Evolutionary conservation across 139 green algal genomes (phyloP).

Genomic region (Astrephomene gubernaculifera): DNA sequence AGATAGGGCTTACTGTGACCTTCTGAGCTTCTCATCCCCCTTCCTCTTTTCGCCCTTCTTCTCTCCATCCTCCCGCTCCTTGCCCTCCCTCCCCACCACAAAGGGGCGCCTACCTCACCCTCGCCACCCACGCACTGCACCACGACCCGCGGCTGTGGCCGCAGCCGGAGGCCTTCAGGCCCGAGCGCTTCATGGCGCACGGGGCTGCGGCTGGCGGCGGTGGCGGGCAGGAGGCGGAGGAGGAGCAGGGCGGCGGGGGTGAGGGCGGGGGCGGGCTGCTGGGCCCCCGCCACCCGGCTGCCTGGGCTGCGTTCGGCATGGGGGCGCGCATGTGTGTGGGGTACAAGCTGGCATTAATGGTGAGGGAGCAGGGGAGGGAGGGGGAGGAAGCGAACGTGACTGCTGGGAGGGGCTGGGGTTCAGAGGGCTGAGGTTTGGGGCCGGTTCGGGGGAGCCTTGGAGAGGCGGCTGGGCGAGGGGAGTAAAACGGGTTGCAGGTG

Average conservation of each 20-base stretch:
- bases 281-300: background rate
- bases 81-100: too few species aligned
- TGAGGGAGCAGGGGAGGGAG: background rate
- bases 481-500: background rate
- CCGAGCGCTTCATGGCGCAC: constrained; percentile 43
- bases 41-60: background rate
- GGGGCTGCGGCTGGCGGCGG: too few species aligned
- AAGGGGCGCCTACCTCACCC: background rate
- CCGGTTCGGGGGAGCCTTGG: too few species aligned
- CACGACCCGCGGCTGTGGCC: constrained; percentile 38
- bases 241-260: background rate
- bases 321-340: constrained; percentile 63
- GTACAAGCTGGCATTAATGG: constrained; percentile 54
- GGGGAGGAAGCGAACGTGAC: background rate
- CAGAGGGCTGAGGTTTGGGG: background rate
- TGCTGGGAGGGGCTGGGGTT: background rate
- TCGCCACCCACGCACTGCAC: background rate
- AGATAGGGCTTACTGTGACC: too few species aligned
- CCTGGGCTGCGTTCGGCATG: constrained; percentile 48
- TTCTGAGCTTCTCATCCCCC: too few species aligned
- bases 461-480: too few species aligned
- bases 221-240: too few species aligned
- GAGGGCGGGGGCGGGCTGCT: background rate
- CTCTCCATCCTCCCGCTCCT: too few species aligned
- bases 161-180: constrained; percentile 37